phyloP scores from a whole-genome alignment of 1,284 basidiomycete species.

The Puccinia coronata region DNA sequence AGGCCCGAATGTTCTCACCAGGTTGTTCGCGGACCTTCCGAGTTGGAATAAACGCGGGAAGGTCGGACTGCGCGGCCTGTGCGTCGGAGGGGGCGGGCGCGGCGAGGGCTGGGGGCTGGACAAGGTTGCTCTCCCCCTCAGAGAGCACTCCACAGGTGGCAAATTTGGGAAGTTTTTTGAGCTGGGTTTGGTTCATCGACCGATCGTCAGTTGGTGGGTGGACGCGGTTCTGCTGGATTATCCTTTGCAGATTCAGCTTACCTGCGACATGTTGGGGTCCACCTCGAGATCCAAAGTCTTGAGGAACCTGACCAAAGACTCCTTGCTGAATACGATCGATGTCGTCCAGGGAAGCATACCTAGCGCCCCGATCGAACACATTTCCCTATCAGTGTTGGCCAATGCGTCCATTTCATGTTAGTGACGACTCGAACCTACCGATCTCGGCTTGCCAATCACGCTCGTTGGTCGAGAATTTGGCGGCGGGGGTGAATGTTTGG shows the following conservation, averaged over 20 bases:
- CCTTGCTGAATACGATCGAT: conserved; percentile 43
- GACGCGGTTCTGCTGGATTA: no score
- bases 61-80: not conserved
- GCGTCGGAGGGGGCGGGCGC: not conserved
- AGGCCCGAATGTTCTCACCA: conserved; percentile 2
- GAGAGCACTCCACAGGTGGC: conserved; percentile 21
- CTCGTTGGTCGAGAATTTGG: conserved; percentile 32
- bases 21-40: conserved; percentile 46
- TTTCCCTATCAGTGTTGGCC: no score
- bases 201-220: not conserved
- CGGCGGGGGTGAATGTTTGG: conserved; percentile 28
- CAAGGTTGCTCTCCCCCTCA: not conserved
- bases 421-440: conserved; percentile 14
- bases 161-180: conserved; percentile 42
- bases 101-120: not conserved
- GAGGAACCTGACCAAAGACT: conserved; percentile 40
- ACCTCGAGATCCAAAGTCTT: conserved; percentile 39
- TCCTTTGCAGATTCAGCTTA: not conserved
- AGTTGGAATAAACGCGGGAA: conserved; percentile 34
- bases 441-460: conserved; percentile 40
- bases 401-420: no score
- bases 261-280: conserved; percentile 39
- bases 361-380: not conserved
- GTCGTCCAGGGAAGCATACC: conserved; percentile 39
- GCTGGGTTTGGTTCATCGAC: not conserved